Evolutionary conservation across 345 rosid species (phyloP), one percentile per base, ranked within the genome.

Genomic region (Rubroshorea leprosula): DNA sequence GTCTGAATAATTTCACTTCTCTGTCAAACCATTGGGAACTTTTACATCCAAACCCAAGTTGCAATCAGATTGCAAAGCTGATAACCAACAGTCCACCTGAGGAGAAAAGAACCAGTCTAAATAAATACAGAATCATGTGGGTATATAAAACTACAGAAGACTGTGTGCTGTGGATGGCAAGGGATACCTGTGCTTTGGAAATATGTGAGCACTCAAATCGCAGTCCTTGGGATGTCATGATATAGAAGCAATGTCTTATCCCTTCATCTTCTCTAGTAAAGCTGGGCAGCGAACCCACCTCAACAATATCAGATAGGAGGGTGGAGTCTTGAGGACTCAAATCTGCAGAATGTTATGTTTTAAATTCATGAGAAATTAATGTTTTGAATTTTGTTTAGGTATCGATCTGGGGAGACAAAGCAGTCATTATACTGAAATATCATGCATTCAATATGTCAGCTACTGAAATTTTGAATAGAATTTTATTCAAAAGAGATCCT

Each of bases 291-390:
- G 81, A 55, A 70, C 82, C 91, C 20, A 93, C 72, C 75, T 93
- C 94, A 39, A 82, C 87, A 56, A 86, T 57, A 72, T 93, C 99
- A 1, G 95, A 78, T 26, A 92, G 73, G 55, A 93, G 64, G 49
- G 97, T 66, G 35, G 97, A 93, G 66, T 89, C 99, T 65, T 89
- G 96, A 49, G 99, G 99, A 72, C 96, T 85, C 71, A 93, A 75
- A 74, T 93, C 99, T 89, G 83, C 77, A 74, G 15, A n/a, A 58
- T 5, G 55, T 50, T 25, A 29, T 9, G 35, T 35, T 35, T 7
- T 51, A 47, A 24, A 22, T 67, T 14, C 23, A 46, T 60, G 38
- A 57, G 60, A 9, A 27, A 50, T 65, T 24, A 55, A 50, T 27
- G 35, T 25, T n/a, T 38, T 5, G 11, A 13, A 5, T 8, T 54